A percentile compares a stretch with the other conserved stretches of the same genome.
phyloP scores from a whole-genome alignment of 148 eudicot species.

The Rhododendron simsii region DNA sequence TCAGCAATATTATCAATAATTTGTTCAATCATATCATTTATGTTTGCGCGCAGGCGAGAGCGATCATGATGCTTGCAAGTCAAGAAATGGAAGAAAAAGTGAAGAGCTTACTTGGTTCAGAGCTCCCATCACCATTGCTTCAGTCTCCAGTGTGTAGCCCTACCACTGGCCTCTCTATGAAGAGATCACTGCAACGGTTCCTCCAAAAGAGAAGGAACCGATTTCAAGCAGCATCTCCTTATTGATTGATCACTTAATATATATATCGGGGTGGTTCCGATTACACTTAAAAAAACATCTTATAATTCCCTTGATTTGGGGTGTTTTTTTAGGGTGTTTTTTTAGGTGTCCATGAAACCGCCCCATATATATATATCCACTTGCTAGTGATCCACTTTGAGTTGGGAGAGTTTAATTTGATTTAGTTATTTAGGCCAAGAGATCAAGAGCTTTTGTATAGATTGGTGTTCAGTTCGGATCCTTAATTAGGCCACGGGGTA shows the following conservation, averaged over 20 bases:
- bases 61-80: slow-evolving; percentile 42
- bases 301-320: too few relatives aligned
- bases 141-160: slow-evolving; percentile 19
- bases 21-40: background rate
- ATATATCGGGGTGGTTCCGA: too few relatives aligned
- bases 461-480: background rate
- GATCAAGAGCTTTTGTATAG: background rate
- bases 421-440: background rate
- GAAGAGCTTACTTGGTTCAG: background rate
- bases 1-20: background rate
- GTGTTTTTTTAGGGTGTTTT: too few relatives aligned
- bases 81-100: slow-evolving; percentile 25
- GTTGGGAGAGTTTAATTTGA: background rate
- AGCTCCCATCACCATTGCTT: slow-evolving; percentile 18
- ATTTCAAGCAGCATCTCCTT: slow-evolving; percentile 34
- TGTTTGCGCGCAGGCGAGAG: slow-evolving; percentile 36
- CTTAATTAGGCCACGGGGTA: background rate
- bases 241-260: background rate
- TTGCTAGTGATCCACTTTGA: background rate
- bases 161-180: slow-evolving; percentile 30
- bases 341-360: too few relatives aligned
- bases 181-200: slow-evolving; percentile 44
- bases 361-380: too few relatives aligned
- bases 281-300: too few relatives aligned
- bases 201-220: slow-evolving; percentile 43